phyloP scores from a whole-genome alignment of 2,329 filamentous ascomycete genomes.

The Pseudogymnoascus sp. region DNA sequence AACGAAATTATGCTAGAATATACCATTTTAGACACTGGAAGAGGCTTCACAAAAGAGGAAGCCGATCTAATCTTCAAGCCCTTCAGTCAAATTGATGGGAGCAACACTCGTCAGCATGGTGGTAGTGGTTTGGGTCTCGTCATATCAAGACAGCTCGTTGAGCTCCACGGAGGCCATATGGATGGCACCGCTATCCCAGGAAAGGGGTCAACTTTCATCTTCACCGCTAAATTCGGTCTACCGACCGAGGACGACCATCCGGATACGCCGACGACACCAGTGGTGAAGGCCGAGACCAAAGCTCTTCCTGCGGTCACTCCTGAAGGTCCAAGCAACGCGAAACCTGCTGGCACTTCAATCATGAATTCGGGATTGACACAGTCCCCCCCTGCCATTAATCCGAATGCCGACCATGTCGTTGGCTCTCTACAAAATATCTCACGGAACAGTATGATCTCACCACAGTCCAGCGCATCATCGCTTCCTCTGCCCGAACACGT shows the following conservation, averaged over 20 bases:
- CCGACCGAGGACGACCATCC: constrained; percentile 59
- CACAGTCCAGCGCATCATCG: neutral
- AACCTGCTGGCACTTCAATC: constrained; percentile 20
- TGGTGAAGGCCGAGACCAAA: constrained; percentile 16
- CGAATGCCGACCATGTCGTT: constrained; percentile 28
- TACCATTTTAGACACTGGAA: constrained; percentile 84
- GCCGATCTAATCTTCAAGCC: constrained; percentile 92
- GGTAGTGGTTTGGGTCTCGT: constrained; percentile 90
- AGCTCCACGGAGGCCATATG: constrained; percentile 88
- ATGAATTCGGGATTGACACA: constrained; percentile 26
- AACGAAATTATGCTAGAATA: constrained; percentile 77
- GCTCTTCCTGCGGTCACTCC: neutral
- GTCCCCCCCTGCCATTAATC: constrained; percentile 27
- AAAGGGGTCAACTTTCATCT: constrained; percentile 70
- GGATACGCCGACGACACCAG: constrained; percentile 39
- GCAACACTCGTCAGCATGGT: constrained; percentile 87
- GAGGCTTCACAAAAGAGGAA: constrained; percentile 81
- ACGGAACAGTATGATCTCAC: neutral
- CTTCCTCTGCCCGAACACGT: constrained; percentile 11
- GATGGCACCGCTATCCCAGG: constrained; percentile 73
- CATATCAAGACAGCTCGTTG: constrained; percentile 90
- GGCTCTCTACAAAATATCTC: neutral
- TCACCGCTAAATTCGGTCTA: constrained; percentile 62
- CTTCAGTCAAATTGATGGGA: constrained; percentile 93
- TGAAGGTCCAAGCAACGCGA: constrained; percentile 16